Base-by-base conservation (phyloP, 106 monocot genomes). In the Cymbidium sinense region DNA sequence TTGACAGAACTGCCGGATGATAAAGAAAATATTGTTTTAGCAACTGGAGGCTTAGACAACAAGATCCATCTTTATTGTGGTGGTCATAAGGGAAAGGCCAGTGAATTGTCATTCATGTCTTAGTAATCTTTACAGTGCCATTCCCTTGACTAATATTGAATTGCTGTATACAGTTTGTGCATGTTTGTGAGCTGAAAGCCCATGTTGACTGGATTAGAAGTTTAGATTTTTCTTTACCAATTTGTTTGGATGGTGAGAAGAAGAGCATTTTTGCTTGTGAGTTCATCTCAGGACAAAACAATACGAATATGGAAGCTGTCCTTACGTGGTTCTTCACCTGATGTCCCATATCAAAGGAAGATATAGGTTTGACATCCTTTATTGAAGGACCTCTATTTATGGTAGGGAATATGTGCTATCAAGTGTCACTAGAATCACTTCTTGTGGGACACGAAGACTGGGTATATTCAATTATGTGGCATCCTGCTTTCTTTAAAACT, bases 171-270 rank as follows among this genome's bases (percentile, higher is more conserved):
- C 95, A 99, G 99, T 95, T 99, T 83, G 34, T 78, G 75, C 86
- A 61, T 80, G 87, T 83, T 78, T 99, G 95, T 82, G 88, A 92
- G 61, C 81, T 99, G 76, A 99, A 95, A 88, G 95, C 88, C 15
- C 99, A 99, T 70, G 88, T 92, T 37, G 99, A 99, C 82, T 99
- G 99, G 99, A 89, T 99, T 21, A 79, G 99, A 89, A 85, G 99
- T 82, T 84, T 99, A 82, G 95, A 99, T 75, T 95, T 99, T 62
- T 99, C 99, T 21, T 86, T 83, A 65, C 95, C 89, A 51, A 50
- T 90, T 79, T 74, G 33, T 80, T 64, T 84, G 67, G 84, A 83
- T 73, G 73, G 70, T 64, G 85, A 78, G 73, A 70, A 88, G 47
- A 84, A 79, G 30, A 82, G 72, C 31, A 79, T 99, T 76, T n/a